Base-by-base conservation (phyloP, 306 rosid genomes). In the Betula pendula region DNA sequence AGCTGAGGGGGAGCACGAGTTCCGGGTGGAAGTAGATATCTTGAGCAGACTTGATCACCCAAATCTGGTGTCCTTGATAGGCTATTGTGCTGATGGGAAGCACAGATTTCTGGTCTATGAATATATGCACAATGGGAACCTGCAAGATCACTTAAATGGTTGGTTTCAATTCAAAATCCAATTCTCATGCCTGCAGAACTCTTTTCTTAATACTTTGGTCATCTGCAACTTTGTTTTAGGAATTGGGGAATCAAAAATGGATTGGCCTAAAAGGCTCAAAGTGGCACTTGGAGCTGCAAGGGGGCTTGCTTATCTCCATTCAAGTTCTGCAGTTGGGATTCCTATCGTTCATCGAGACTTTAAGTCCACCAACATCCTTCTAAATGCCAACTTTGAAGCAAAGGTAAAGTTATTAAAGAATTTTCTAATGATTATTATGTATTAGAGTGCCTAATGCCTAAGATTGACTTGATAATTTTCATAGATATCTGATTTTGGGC, bases 51-150 rank as follows among this genome's bases (percentile, higher is more conserved):
- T 95, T 45, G 92, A 91, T 44, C 97, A 92, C 69, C 97, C 92
- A 75, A 95, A 95, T 87, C 92, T 95, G n/a, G 97, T 92, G 71
- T 85, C 94, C 33, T 80, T 95, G 86, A 92, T 88, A 68, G 98
- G 97, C 59, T 95, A 95, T 48, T 95, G 98, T 71, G 98, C 98
- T 5, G 98, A 95, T 75, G 97, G 98, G 72, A 95, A 95, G 80
- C 92, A 92, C 53, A 83, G 97, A 63, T 95, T 95, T 83, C 87
- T 95, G 25, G 98, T 95, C 5, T 95, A 95, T 3, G 97, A 92
- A 81, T 89, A 89, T 53, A 84, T 95, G 97, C 85, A 68, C n/a
- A 92, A 90, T 27, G 97, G 98, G 72, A 92, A 92, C 88, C 87
- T 95, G 70, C 97, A 95, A 88, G 92, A 95, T 82, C 93, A 88